Conservation (phyloP, 495 filamentous ascomycete species). For the Penicillium subrubescens region DNA sequence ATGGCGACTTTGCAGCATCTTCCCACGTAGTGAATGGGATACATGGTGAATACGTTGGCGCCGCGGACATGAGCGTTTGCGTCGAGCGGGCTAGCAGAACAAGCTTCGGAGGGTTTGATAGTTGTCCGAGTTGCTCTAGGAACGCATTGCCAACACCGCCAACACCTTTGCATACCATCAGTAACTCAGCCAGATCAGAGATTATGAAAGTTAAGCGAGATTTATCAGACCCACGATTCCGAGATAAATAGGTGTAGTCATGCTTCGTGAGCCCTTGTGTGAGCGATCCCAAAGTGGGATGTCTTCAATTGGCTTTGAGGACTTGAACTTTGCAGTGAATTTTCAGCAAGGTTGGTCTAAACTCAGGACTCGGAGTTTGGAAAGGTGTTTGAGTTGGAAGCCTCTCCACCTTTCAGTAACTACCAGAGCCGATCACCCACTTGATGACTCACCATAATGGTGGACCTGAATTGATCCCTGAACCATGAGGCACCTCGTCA, state of each 20-base stretch:
- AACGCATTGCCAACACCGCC: constrained; percentile 11
- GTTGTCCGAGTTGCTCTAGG: constrained; percentile 3
- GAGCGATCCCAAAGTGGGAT: not conserved
- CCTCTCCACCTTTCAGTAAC: not conserved
- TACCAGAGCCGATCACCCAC: not conserved
- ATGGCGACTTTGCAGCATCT: constrained; percentile 56
- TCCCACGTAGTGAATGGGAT: constrained; percentile 57
- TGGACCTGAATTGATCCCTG: not conserved
- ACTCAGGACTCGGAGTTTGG: no score
- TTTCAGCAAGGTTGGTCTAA: not conserved
- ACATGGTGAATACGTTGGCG: constrained; percentile 44
- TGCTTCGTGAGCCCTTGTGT: not conserved
- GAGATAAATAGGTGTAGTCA: not conserved
- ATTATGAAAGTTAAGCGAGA: not conserved
- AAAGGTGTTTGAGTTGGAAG: not conserved
- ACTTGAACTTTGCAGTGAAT: not conserved
- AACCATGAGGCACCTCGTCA: no score
- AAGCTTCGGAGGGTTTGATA: constrained; percentile 3
- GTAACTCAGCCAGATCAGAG: not conserved
- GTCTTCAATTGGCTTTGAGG: not conserved
- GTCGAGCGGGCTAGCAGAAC: constrained; percentile 49
- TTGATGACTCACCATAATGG: not conserved
- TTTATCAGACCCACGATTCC: constrained; percentile 10
- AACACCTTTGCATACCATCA: not conserved
- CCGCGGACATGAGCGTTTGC: constrained; percentile 67